Base-by-base conservation (phyloP, 805 yeast species). In the Diddensiella caesifluorescens region DNA sequence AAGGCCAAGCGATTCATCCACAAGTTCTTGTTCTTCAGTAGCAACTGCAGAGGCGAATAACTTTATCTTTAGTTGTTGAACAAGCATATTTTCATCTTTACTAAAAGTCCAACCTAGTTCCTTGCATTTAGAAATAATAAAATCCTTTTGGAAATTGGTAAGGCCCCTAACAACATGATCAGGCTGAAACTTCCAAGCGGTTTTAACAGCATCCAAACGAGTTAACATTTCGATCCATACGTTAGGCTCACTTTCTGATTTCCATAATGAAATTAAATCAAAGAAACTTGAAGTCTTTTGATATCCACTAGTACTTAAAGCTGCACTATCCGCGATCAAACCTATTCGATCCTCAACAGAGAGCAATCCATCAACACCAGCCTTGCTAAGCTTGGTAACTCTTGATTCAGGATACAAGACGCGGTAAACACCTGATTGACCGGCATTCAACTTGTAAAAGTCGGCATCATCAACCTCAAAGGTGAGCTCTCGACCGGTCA, bases 31-130 rank as follows among this genome's bases (percentile, higher is more conserved):
- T 27, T 55, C 66, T 18, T 52, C 65, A 22, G 55, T 55, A 15
- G 49, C 41, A 22, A 60, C 62, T 2, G 69, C 64, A 18, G 55
- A 49, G 13, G 47, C 46, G 42, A 64, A 64, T 59, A 86, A 68
- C 22, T 73, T 63, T 4, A 81, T 68, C 65, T 83, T 84, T 62
- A 86, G 71, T 60, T 80, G 77, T 60, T 80, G 82, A 35, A 76
- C 73, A 32, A 62, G 60, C 19, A 60, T 53, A 7, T 80, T 69
- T 51, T 77, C 86, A 21, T 63, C 45, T 7, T 65, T 70, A 15
- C 67, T 52, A 59, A 85, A 80, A 30, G 69, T 70, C 80, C 83
- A 80, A 32, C 94, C 95, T 20, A 80, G 57, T 39, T 69, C 58
- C 37, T 70, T 63, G 39, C 77, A 67, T 60, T 78, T 79, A 21